Evolutionary conservation across 1,284 basidiomycete genomes (phyloP).

Genomic region (Microbotryum violaceum): DNA sequence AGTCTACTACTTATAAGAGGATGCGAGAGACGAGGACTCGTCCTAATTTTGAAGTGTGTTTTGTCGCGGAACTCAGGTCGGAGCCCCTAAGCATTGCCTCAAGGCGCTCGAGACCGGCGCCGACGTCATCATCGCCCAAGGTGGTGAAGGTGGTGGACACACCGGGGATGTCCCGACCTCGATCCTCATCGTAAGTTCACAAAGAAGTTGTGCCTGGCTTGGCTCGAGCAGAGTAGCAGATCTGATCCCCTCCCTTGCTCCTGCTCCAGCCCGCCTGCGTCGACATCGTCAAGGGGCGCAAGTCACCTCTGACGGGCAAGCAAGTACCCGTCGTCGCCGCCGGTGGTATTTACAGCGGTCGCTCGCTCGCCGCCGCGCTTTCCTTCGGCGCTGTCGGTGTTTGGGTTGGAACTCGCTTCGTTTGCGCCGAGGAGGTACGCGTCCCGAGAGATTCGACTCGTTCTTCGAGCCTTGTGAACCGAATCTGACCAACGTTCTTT

Average conservation of each 20-base stretch:
- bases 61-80: background rate
- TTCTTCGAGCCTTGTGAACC: background rate
- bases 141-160: slow-evolving; percentile 56
- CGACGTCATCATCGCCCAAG: slow-evolving; percentile 79
- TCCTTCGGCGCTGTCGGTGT: slow-evolving; percentile 75
- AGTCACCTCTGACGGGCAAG: slow-evolving; percentile 65
- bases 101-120: slow-evolving; percentile 73
- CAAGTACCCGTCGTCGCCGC: slow-evolving; percentile 76
- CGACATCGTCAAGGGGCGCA: slow-evolving; percentile 64
- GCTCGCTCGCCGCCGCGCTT: slow-evolving; percentile 64
- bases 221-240: slow-evolving; percentile 38
- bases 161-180: slow-evolving; percentile 41
- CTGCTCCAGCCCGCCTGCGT: slow-evolving; percentile 65
- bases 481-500: background rate
- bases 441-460: too few species aligned
- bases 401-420: slow-evolving; percentile 84
- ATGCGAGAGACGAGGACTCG: too few species aligned
- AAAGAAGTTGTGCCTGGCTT: background rate
- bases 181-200: slow-evolving; percentile 34
- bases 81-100: slow-evolving; percentile 50
- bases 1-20: slow-evolving; percentile 59
- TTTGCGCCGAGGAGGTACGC: slow-evolving; percentile 47
- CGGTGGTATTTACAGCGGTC: slow-evolving; percentile 74
- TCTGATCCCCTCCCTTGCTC: slow-evolving; percentile 36
- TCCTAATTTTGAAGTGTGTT: too few species aligned